Evolutionary conservation across 208 protist genomes (phyloP), one percentile per base, ranked within the genome.

Genomic region (Trypanosomatidae sp.): DNA sequence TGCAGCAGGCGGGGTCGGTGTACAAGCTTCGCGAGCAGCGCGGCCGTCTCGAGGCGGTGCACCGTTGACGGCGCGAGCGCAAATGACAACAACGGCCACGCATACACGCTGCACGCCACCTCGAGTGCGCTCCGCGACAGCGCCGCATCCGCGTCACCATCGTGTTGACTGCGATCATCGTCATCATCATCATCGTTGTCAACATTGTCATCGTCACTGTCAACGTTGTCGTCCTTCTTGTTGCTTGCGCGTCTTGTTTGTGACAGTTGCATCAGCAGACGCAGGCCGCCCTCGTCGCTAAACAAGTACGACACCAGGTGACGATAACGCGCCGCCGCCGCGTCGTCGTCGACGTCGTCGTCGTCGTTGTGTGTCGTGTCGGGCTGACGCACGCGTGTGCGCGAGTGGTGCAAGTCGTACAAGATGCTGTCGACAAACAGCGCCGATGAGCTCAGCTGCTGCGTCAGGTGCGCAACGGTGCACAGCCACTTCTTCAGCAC

Each of bases 21-120:
- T 2, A 74, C 66, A 2, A 89, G 63, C 44, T 72, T 79, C 13
- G 69, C 64, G 47, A 81, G 61, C 25, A 91, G 45, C 6, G 74
- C 66, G 1, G 67, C 47, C 30, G 66, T 73, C 55, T 85, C 73
- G 44, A 66, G 61, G 25, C 59, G 65, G 28, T 71, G 61, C 19
- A 39, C 33, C 10, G 40, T 2, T 23, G 54, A 66, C 6, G 41
- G 28, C 10, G 47, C 43, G 37, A 61, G 44, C 19, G 61, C 55
- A 48, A 91, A 82, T 32, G 50, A 60, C 30, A 72, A 83, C 28
- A 91, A 58, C 2, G 82, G 82, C 77, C 82, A 91, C 13, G 70
- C 74, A 46, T 76, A 82, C 23, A 83, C 68, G 39, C 72, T 62
- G 48, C 76, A 85, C 11, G 82, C 41, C 33, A 74, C 48, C 56